Base-by-base conservation (phyloP, 2,329 filamentous ascomycete genomes). In the Tympanopsis confertula region DNA sequence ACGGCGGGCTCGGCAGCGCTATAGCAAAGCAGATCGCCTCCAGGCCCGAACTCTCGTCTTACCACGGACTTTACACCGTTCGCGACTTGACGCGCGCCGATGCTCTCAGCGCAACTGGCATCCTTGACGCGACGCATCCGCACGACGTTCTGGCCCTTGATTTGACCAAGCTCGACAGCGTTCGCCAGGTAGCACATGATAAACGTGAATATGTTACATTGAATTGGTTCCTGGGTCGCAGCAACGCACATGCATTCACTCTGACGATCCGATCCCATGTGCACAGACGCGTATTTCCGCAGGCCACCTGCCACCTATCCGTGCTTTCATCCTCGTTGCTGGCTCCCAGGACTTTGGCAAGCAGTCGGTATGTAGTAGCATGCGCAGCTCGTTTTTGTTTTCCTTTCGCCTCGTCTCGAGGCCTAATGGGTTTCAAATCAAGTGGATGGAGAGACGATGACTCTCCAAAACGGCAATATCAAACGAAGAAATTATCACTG, bases 261-360 rank as follows among this genome's bases (percentile, higher is more conserved):
- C n/a, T n/a, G n/a, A n/a, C n/a, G n/a, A n/a, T n/a, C n/a, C n/a
- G n/a, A n/a, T n/a, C n/a, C n/a, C n/a, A n/a, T n/a, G n/a, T n/a
- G n/a, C n/a, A n/a, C n/a, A n/a, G n/a, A n/a, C n/a, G 5, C 35
- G 41, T 20, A 39, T 46, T 24, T 43, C 52, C 4, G 40, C 42
- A 13, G 54, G 54, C n/a, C 44, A 52, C 2, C 45, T 63, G 18
- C 58, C 61, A 5, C 59, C 51, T 0, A 61, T 66, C 38, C 52
- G 51, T 13, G 58, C 50, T 2, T 47, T 66, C 4, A 54, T 65
- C 10, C 52, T 66, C 18, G 54, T 51, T 30, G 53, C 53, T 2
- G 54, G 41, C 3, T 52, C 39, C 37, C 42, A 49, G 20, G 50
- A 56, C n/a, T 32, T 42, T 29, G 35, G 36, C 3, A 38, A 37